Conservation (phyloP, 2,329 filamentous ascomycete species). For the Penicillium rolfsii region DNA sequence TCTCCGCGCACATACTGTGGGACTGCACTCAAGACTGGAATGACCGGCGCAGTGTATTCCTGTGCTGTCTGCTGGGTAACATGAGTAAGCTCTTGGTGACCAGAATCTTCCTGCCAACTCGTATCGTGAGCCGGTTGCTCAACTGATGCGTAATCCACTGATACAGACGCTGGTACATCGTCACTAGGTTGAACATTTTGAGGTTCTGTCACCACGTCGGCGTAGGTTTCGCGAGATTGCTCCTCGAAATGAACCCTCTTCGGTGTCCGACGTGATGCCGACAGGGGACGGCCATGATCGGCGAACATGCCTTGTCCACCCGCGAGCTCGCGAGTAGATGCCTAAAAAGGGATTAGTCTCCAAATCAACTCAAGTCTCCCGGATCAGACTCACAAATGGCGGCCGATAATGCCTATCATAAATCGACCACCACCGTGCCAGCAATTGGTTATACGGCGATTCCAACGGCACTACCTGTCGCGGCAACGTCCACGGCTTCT, state of each 20-base stretch:
- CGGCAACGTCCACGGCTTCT: constrained; percentile 84
- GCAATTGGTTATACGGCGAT: constrained; percentile 74
- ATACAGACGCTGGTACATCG: constrained; percentile 4
- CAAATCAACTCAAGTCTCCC: not conserved
- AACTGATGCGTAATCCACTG: not conserved
- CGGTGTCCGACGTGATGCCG: not conserved
- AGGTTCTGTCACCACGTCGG: constrained; percentile 8
- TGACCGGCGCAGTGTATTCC: not conserved
- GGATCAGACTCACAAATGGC: constrained; percentile 23
- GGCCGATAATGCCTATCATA: constrained; percentile 82
- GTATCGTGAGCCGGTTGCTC: not conserved
- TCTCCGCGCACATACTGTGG: constrained; percentile 52
- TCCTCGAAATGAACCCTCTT: constrained; percentile 5
- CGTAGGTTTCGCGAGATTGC: not conserved
- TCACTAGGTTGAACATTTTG: constrained; percentile 11
- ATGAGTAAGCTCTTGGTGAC: constrained; percentile 4
- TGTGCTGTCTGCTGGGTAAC: not conserved
- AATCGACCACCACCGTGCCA: constrained; percentile 89
- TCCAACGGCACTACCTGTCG: constrained; percentile 40
- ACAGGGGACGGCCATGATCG: too few relatives aligned
- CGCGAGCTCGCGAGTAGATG: constrained; percentile 6
- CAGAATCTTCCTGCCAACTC: not conserved
- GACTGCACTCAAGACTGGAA: constrained; percentile 41
- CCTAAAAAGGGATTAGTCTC: constrained; percentile 9
- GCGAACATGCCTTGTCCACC: not conserved